Evolutionary conservation across 139 green algal genomes (phyloP).

Genomic region (Axilococcus clingmanii): DNA sequence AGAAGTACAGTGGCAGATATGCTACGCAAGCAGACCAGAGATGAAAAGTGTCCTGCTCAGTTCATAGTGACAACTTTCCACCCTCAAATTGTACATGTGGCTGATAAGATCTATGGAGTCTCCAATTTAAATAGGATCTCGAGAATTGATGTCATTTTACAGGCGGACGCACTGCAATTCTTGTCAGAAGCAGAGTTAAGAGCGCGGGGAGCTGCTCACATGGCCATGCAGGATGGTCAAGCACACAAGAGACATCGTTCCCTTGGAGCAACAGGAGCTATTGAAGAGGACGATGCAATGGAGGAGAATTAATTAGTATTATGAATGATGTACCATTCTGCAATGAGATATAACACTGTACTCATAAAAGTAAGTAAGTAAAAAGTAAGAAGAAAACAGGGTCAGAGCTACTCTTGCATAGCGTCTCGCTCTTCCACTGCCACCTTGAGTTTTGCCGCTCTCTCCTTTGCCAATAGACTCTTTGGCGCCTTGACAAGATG

Average conservation of each 20-base stretch:
- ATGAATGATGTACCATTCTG: neutral
- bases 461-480: conserved; percentile 10
- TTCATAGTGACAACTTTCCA: conserved; percentile 99
- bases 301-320: neutral
- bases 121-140: conserved; percentile 75
- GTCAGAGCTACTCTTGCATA: conserved; percentile 45
- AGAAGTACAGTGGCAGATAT: conserved; percentile 76
- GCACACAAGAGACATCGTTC: neutral
- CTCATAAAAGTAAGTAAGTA: neutral
- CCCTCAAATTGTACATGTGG: conserved; percentile 74
- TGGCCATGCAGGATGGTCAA: neutral
- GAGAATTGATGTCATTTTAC: conserved; percentile 25
- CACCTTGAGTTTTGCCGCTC: conserved; percentile 17
- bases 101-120: conserved; percentile 86
- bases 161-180: conserved; percentile 69
- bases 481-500: conserved; percentile 69
- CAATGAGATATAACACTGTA: neutral
- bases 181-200: conserved; percentile 42
- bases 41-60: conserved; percentile 66
- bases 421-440: conserved; percentile 15
- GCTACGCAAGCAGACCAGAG: conserved; percentile 61
- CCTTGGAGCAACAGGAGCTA: neutral
- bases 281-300: conserved; percentile 1
- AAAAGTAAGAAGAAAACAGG: neutral
- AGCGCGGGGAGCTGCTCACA: neutral